Conservation (phyloP, 768 basidiomycete genomes). For the Kwoniella bestiolae region DNA sequence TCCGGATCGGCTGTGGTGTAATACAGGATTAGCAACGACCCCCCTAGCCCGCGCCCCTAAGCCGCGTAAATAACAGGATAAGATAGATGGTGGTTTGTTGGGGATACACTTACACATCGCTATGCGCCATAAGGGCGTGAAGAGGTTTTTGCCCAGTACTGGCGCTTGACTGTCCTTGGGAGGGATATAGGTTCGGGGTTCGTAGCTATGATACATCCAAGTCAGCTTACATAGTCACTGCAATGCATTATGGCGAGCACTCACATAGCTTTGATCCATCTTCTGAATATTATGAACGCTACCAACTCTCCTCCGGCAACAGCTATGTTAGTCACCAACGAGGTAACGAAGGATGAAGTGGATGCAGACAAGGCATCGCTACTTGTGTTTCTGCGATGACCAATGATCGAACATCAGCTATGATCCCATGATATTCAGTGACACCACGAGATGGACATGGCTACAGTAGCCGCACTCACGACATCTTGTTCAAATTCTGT, state of each 20-base stretch:
- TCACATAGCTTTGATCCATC: slow-evolving; percentile 85
- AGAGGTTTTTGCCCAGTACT: slow-evolving; percentile 34
- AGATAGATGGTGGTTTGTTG: no score
- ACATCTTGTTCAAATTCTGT: background rate
- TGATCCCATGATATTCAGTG: background rate
- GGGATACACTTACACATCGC: slow-evolving; percentile 25
- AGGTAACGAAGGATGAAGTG: slow-evolving; percentile 77
- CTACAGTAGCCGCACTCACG: background rate
- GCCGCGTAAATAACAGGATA: no score
- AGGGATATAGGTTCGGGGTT: slow-evolving; percentile 76
- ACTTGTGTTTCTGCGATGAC: slow-evolving; percentile 19
- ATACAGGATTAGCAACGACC: no score
- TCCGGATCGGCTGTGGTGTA: slow-evolving; percentile 62
- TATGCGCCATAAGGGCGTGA: slow-evolving; percentile 46
- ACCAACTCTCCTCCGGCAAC: slow-evolving; percentile 65
- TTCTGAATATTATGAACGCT: slow-evolving; percentile 79
- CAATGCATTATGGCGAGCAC: slow-evolving; percentile 16
- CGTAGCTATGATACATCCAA: slow-evolving; percentile 49
- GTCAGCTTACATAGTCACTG: background rate
- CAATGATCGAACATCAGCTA: background rate
- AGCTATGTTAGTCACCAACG: slow-evolving; percentile 78
- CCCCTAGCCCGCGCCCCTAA: no score
- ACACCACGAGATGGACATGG: no score
- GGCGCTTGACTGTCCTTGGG: slow-evolving; percentile 61
- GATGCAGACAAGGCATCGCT: slow-evolving; percentile 62